phyloP scores from a whole-genome alignment of 352 stramenopile genomes.

The Globisporangium paddicum region DNA sequence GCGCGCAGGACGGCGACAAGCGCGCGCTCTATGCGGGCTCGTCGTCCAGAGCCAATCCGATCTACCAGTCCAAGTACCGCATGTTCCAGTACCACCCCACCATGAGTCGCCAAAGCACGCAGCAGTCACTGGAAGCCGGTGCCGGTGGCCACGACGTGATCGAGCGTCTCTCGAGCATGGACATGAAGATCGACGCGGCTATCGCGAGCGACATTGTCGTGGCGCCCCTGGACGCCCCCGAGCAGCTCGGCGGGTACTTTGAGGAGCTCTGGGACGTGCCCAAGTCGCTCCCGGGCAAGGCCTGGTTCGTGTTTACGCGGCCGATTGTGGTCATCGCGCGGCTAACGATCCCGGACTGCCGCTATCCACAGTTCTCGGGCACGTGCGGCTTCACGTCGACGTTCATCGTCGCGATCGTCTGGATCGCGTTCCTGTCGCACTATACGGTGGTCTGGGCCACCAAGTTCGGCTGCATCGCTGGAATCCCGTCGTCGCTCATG shows the following conservation, averaged over 20 bases:
- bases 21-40: conserved; percentile 30
- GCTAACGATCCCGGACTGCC: conserved; percentile 71
- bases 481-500: conserved; percentile 68
- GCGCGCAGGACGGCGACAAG: conserved; percentile 1
- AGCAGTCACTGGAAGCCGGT: conserved; percentile 5
- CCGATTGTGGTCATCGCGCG: conserved; percentile 65
- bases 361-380: conserved; percentile 50
- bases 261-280: conserved; percentile 48
- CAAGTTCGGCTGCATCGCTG: conserved; percentile 60
- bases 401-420: conserved; percentile 64
- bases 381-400: conserved; percentile 39
- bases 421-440: conserved; percentile 74
- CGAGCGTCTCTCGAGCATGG: background rate
- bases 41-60: conserved; percentile 37
- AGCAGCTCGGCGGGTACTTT: conserved; percentile 50
- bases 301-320: conserved; percentile 58
- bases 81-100: conserved; percentile 61
- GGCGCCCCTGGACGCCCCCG: conserved; percentile 11
- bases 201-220: background rate
- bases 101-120: conserved; percentile 15
- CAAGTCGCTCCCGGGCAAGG: conserved; percentile 31
- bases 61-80: conserved; percentile 64
- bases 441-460: conserved; percentile 59
- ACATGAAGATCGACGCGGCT: background rate
- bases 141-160: background rate